A percentile compares a stretch with the other conserved stretches of the same genome.
phyloP scores from a whole-genome alignment of 768 basidiomycete genomes.

The Xerocomellus amylosporus region DNA sequence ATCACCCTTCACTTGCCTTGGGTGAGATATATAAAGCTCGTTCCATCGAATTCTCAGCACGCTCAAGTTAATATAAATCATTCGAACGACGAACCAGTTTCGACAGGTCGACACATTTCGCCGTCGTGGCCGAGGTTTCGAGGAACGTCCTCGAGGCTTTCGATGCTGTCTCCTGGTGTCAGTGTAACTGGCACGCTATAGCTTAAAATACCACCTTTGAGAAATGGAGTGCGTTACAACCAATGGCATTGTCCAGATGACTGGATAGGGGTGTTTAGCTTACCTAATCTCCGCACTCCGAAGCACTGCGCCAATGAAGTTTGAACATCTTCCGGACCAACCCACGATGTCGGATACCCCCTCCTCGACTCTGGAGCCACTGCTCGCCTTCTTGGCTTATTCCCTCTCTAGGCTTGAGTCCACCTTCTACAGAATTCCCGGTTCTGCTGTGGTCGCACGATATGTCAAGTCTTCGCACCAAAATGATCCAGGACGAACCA shows the following conservation, averaged over 20 bases:
- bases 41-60: too few species aligned
- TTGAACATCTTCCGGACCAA: slow-evolving; percentile 8
- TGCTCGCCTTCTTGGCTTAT: slow-evolving; percentile 66
- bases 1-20: neutral
- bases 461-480: slow-evolving; percentile 95
- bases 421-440: slow-evolving; percentile 73
- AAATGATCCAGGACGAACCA: slow-evolving; percentile 89
- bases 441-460: slow-evolving; percentile 79
- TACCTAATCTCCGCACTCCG: slow-evolving; percentile 13
- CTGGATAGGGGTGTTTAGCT: neutral
- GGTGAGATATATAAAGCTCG: too few species aligned
- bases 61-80: too few species aligned
- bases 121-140: too few species aligned
- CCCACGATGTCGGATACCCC: slow-evolving; percentile 36
- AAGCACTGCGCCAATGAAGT: neutral
- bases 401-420: slow-evolving; percentile 58
- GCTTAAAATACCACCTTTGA: too few species aligned
- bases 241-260: too few species aligned
- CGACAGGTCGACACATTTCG: too few species aligned
- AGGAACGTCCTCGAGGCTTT: too few species aligned
- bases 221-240: too few species aligned
- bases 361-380: slow-evolving; percentile 41
- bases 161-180: too few species aligned
- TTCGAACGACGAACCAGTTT: too few species aligned
- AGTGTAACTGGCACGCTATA: too few species aligned